Conservation (phyloP, 495 filamentous ascomycete genomes). For the Collariella sp. region DNA sequence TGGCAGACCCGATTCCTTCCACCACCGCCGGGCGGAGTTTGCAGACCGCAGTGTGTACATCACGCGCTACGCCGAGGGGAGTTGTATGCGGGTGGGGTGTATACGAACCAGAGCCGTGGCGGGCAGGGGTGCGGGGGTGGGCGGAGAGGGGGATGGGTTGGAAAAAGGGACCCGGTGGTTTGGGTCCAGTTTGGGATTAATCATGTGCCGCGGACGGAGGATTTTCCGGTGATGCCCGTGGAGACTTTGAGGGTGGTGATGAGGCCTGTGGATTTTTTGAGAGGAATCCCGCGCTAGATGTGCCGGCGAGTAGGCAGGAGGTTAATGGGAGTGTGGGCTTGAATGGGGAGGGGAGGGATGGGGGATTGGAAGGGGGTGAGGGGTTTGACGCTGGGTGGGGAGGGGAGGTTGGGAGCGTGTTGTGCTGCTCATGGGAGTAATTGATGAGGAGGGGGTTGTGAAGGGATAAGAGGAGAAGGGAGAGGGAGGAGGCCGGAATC, state of each 20-base stretch:
- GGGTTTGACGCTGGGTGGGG: background rate
- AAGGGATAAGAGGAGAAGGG: too few species aligned
- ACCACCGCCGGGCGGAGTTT: constrained; percentile 72
- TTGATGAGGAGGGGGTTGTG: too few species aligned
- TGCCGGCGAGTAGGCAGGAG: constrained; percentile 51
- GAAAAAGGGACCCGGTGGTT: constrained; percentile 39
- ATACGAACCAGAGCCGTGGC: constrained; percentile 65
- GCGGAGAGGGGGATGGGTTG: constrained; percentile 15
- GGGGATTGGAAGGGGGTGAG: too few species aligned
- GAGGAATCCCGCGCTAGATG: constrained; percentile 65
- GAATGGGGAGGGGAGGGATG: too few species aligned
- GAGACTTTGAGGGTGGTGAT: constrained; percentile 42
- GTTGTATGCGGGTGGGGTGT: constrained; percentile 72
- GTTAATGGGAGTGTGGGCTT: constrained; percentile 39
- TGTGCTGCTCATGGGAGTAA: too few species aligned
- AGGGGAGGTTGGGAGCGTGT: too few species aligned
- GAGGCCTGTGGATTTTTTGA: constrained; percentile 66
- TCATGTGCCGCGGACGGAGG: constrained; percentile 44
- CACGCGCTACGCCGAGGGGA: constrained; percentile 71
- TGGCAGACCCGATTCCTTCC: constrained; percentile 60
- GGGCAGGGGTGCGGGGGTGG: constrained; percentile 23
- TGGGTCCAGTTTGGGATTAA: constrained; percentile 56
- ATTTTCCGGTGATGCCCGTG: constrained; percentile 45
- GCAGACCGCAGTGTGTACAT: constrained; percentile 76
- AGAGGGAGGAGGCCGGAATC: too few species aligned